Conservation (phyloP, 441 rosid species). For the Euphorbia schlechtendalii region DNA sequence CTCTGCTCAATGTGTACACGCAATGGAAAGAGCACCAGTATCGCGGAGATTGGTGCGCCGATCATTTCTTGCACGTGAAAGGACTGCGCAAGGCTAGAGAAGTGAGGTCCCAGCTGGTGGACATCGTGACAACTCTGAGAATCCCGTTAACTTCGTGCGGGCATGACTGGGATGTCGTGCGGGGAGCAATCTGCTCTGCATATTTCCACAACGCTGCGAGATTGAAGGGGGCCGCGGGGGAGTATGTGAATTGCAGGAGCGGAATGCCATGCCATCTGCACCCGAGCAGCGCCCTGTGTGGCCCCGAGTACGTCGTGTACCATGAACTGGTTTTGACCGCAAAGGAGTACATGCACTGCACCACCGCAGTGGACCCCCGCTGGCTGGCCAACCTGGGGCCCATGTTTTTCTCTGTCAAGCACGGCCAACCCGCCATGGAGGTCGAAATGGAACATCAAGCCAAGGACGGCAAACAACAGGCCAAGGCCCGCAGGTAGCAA, state of each 20-base stretch:
- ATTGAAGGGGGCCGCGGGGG: slow-evolving; percentile 86
- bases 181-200: slow-evolving; percentile 90
- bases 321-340: slow-evolving; percentile 82
- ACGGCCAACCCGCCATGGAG: too few species aligned
- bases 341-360: slow-evolving; percentile 97
- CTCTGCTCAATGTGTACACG: slow-evolving; percentile 73
- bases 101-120: slow-evolving; percentile 91
- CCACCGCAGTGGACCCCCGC: slow-evolving; percentile 84
- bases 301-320: slow-evolving; percentile 91
- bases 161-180: slow-evolving; percentile 66
- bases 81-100: slow-evolving; percentile 83
- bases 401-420: slow-evolving; percentile 90
- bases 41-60: slow-evolving; percentile 93
- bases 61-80: slow-evolving; percentile 78
- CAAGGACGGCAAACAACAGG: too few species aligned
- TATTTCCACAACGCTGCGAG: slow-evolving; percentile 91
- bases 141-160: slow-evolving; percentile 77
- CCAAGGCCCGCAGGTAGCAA: too few species aligned
- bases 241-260: slow-evolving; percentile 71
- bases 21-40: slow-evolving; percentile 96
- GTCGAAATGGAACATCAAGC: too few species aligned
- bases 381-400: slow-evolving; percentile 96
- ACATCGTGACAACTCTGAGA: slow-evolving; percentile 75
- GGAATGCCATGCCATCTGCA: slow-evolving; percentile 98
- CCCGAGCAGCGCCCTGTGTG: slow-evolving; percentile 90